Evolutionary conservation across 129 eudicot species (phyloP).

Genomic region (Mikania micrantha): DNA sequence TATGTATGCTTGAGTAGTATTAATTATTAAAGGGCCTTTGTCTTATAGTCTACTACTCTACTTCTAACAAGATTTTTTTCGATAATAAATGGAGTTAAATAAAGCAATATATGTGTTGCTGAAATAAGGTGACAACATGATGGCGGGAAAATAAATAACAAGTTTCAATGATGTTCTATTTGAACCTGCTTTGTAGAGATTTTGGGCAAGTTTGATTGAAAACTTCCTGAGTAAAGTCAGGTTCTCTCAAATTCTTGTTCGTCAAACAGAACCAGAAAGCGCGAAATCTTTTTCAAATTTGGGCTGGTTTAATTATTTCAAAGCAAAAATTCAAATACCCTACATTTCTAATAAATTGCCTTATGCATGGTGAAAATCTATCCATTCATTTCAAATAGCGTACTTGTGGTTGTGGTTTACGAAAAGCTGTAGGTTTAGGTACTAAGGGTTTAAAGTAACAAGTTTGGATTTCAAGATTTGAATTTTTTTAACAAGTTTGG

Average conservation of each 20-base stretch:
- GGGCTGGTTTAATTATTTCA: neutral
- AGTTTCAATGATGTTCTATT: neutral
- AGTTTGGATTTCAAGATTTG: too few relatives aligned
- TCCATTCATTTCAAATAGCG: neutral
- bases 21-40: neutral
- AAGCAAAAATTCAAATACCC: neutral
- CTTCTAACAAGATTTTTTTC: neutral
- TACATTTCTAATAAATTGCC: neutral
- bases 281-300: neutral
- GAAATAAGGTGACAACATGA: neutral
- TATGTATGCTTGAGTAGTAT: neutral
- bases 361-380: conserved; percentile 3
- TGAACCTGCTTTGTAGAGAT: neutral
- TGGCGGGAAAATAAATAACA: neutral
- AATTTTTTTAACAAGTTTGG: too few relatives aligned
- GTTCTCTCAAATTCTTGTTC: neutral
- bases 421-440: too few relatives aligned
- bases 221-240: neutral
- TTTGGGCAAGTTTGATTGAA: neutral
- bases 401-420: too few relatives aligned
- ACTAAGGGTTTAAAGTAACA: too few relatives aligned
- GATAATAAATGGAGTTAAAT: too few relatives aligned
- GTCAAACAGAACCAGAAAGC: neutral
- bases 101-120: neutral
- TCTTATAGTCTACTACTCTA: neutral